Evolutionary conservation across 1,284 basidiomycete species (phyloP).

Genomic region (Pyrrhoderma noxium): DNA sequence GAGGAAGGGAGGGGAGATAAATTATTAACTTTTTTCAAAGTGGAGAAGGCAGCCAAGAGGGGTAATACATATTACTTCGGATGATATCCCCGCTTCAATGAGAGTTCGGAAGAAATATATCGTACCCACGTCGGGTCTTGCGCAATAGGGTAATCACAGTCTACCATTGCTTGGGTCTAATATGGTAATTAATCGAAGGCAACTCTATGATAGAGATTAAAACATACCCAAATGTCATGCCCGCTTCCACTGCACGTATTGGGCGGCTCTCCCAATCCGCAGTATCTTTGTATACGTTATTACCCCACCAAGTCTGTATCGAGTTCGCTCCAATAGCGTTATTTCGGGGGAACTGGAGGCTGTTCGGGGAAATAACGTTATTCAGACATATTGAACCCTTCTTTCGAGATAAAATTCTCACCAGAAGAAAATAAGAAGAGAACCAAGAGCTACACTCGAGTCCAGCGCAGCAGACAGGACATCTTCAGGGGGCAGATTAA

Average conservation of each 20-base stretch:
- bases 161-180: too few species aligned
- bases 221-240: conserved; percentile 30
- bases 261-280: conserved; percentile 31
- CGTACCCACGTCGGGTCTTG: too few species aligned
- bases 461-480: conserved; percentile 46
- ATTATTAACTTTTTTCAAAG: too few species aligned
- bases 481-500: conserved; percentile 28
- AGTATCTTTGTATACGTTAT: conserved; percentile 36
- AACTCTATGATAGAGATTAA: too few species aligned
- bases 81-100: too few species aligned
- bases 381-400: background rate
- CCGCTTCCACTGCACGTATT: conserved; percentile 22
- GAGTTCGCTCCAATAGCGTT: conserved; percentile 35
- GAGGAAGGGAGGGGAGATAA: too few species aligned
- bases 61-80: too few species aligned
- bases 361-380: conserved; percentile 17
- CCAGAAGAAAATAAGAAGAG: conserved; percentile 45
- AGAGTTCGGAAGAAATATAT: too few species aligned
- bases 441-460: conserved; percentile 40
- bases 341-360: conserved; percentile 40
- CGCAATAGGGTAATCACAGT: too few species aligned
- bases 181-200: too few species aligned
- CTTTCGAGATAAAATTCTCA: conserved; percentile 21
- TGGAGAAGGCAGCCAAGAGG: too few species aligned
- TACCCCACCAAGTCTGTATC: conserved; percentile 46